Conservation (phyloP, 352 stramenopile genomes). For the Pythium grandisporangium region DNA sequence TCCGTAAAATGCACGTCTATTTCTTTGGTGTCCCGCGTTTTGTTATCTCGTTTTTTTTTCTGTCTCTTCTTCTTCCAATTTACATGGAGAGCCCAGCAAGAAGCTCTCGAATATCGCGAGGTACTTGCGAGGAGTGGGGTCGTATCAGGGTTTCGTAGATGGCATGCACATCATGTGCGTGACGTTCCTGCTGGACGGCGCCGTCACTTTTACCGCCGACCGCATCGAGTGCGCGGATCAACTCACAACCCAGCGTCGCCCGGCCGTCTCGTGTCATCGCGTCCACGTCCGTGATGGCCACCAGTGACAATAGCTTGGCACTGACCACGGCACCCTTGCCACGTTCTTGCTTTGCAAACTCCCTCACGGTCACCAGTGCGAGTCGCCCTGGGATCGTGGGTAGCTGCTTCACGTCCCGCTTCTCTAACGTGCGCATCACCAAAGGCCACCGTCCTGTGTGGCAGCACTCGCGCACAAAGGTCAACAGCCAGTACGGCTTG, state of each 20-base stretch:
- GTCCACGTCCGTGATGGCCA: not conserved
- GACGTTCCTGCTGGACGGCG: not conserved
- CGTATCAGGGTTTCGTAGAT: no score
- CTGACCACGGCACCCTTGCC: not conserved
- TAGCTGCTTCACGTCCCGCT: slow-evolving; percentile 14
- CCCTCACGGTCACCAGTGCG: slow-evolving; percentile 13
- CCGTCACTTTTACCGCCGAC: not conserved
- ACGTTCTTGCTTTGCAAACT: slow-evolving; percentile 6
- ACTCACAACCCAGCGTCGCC: not conserved
- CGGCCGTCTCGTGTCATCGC: not conserved
- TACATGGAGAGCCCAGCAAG: not conserved
- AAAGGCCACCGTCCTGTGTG: slow-evolving; percentile 16
- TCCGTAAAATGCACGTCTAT: no score
- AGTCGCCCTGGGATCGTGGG: slow-evolving; percentile 16
- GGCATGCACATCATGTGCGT: no score
- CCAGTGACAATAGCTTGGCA: not conserved
- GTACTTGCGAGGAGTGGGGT: not conserved
- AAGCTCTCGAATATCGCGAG: not conserved
- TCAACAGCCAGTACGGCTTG: slow-evolving; percentile 22
- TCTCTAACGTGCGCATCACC: slow-evolving; percentile 17
- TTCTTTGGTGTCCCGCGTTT: no score
- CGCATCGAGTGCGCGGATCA: not conserved
- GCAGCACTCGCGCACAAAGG: slow-evolving; percentile 34
- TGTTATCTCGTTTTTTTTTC: not conserved
- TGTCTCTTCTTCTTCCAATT: not conserved